Conservation (phyloP, 129 eudicot species). For the Flaveria ramosissima region DNA sequence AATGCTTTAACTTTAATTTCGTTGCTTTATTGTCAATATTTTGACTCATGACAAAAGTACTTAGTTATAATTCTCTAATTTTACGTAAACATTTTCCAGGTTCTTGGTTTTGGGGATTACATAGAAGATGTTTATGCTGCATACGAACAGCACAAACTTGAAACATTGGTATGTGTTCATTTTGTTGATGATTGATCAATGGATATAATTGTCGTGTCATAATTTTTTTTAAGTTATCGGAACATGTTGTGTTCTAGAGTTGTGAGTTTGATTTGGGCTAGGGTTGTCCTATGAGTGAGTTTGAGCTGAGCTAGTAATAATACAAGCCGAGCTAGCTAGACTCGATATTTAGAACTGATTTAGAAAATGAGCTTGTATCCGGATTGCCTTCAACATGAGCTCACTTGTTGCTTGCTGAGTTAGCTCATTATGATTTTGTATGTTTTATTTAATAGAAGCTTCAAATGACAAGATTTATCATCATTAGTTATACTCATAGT, state of each 20-base stretch:
- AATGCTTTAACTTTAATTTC: neutral
- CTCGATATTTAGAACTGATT: neutral
- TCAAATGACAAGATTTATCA: neutral
- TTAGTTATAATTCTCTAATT: neutral
- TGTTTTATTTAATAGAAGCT: neutral
- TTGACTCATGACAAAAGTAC: neutral
- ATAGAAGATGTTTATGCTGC: conserved; percentile 88
- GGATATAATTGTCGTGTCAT: neutral
- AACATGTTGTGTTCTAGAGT: neutral
- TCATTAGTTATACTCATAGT: neutral
- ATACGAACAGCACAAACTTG: conserved; percentile 89
- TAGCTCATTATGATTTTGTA: neutral
- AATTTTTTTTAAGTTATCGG: neutral
- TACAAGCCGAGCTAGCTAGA: neutral
- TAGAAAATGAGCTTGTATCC: neutral
- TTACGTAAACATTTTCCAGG: conserved; percentile 42
- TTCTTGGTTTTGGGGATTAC: conserved; percentile 88
- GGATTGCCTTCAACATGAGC: neutral
- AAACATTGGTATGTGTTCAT: conserved; percentile 57
- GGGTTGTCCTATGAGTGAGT: neutral
- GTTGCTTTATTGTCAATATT: neutral
- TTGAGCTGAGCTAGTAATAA: too few species aligned
- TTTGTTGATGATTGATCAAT: neutral
- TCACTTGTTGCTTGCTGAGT: neutral
- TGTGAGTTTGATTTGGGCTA: neutral